Percentiles rank a stretch among this genome's conserved stretches.
Evolutionary conservation across 2,329 filamentous ascomycete species (phyloP).

Genomic region (Claviceps fusiformis): DNA sequence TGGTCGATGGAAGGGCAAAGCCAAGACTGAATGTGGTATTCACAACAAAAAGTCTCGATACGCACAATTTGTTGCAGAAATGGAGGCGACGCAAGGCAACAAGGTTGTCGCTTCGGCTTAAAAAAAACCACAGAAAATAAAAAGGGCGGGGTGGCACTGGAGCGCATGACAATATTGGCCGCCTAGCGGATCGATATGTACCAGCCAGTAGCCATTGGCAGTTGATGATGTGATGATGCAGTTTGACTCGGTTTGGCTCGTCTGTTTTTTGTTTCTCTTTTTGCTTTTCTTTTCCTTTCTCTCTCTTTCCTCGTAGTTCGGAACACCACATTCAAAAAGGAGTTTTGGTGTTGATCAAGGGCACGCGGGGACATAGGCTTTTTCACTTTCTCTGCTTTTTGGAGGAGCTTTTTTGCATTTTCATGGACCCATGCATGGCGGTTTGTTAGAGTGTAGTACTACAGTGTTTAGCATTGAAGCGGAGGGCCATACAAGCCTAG

Average conservation of each 20-base stretch:
- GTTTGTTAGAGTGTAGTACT: not conserved
- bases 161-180: not conserved
- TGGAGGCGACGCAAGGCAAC: conserved; percentile 52
- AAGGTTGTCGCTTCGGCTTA: conserved; percentile 16
- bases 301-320: not conserved
- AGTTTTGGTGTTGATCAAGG: not conserved
- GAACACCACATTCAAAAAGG: not conserved
- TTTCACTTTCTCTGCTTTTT: not conserved
- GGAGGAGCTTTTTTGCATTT: not conserved
- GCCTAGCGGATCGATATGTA: not conserved
- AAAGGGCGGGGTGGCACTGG: not conserved
- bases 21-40: conserved; percentile 96
- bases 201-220: not conserved
- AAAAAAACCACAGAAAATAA: conserved; percentile 4
- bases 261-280: not conserved
- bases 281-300: not conserved
- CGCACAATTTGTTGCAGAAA: conserved; percentile 65
- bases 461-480: not conserved
- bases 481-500: not conserved
- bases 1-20: conserved; percentile 90
- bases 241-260: not conserved
- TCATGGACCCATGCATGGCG: not conserved
- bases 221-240: not conserved
- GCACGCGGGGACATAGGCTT: not conserved
- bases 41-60: conserved; percentile 97